These are phyloP conservation scores for Suillus lakei DNA, from an alignment of 768 basidiomycete species.

Conservation along the genomic window DNA sequence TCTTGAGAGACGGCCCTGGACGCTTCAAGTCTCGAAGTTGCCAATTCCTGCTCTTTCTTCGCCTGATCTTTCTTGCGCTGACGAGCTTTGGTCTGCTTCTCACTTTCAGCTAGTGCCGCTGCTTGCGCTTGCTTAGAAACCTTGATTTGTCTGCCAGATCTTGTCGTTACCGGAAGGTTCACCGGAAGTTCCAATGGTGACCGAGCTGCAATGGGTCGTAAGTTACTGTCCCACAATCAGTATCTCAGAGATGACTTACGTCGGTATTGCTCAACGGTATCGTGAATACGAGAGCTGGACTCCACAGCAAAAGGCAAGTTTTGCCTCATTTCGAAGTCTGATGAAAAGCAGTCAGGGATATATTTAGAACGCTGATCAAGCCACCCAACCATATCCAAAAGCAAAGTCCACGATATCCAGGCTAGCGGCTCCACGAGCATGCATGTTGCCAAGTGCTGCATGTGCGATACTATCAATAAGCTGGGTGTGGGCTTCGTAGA, in stretches of 20 bases:
- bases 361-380: neutral
- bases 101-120: constrained; percentile 9
- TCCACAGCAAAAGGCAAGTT: constrained; percentile 34
- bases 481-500: constrained; percentile 35
- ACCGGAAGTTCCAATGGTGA: constrained; percentile 9
- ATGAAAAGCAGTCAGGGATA: neutral
- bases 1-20: neutral
- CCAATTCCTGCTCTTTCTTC: constrained; percentile 5
- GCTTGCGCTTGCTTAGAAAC: constrained; percentile 22
- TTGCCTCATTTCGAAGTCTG: constrained; percentile 37
- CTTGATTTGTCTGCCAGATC: constrained; percentile 30
- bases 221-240: constrained; percentile 6
- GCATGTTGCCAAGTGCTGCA: constrained; percentile 31
- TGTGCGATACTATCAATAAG: constrained; percentile 30
- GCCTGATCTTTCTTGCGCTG: constrained; percentile 11
- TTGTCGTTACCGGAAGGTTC: constrained; percentile 21
- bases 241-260: constrained; percentile 19
- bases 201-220: constrained; percentile 17
- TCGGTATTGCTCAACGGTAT: constrained; percentile 12
- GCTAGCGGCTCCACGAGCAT: constrained; percentile 15
- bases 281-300: constrained; percentile 27
- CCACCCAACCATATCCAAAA: constrained; percentile 32
- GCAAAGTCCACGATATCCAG: constrained; percentile 31
- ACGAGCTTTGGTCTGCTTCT: neutral
- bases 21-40: neutral